These are phyloP conservation scores for Gracilaria gracilis DNA, from an alignment of 23 red algal genomes.

Conservation along the genomic window DNA sequence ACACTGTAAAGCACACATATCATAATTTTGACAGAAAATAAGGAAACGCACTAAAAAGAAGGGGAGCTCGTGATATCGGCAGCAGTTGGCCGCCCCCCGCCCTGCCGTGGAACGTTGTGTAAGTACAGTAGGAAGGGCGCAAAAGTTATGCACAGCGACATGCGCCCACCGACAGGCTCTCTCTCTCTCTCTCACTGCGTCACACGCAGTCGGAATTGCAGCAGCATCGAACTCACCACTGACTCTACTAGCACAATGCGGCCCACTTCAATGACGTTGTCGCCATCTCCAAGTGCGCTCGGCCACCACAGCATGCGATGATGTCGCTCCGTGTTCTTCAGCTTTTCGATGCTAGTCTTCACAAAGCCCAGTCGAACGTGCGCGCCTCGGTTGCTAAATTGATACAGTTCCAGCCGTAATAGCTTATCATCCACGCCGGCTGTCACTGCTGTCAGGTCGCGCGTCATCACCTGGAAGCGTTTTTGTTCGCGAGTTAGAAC, in stretches of 20 bases:
- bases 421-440: conserved; percentile 69
- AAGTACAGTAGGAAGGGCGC: too few relatives aligned
- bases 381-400: conserved; percentile 37
- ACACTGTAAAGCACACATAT: neutral
- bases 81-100: too few relatives aligned
- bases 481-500: conserved; percentile 29
- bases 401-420: conserved; percentile 70
- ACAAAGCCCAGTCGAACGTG: conserved; percentile 60
- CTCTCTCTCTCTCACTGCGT: conserved; percentile 21
- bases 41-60: too few relatives aligned
- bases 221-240: conserved; percentile 24
- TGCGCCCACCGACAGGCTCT: neutral
- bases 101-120: too few relatives aligned
- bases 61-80: too few relatives aligned
- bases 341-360: conserved; percentile 60
- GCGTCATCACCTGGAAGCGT: conserved; percentile 23
- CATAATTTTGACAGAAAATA: neutral
- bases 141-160: neutral
- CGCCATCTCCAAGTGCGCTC: conserved; percentile 30
- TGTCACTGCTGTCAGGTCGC: conserved; percentile 53
- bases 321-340: conserved; percentile 20
- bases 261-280: conserved; percentile 40
- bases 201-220: conserved; percentile 57
- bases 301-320: conserved; percentile 60
- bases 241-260: conserved; percentile 40